phyloP scores from a whole-genome alignment of 768 basidiomycete genomes.

The Udeniomyces megalosporus region DNA sequence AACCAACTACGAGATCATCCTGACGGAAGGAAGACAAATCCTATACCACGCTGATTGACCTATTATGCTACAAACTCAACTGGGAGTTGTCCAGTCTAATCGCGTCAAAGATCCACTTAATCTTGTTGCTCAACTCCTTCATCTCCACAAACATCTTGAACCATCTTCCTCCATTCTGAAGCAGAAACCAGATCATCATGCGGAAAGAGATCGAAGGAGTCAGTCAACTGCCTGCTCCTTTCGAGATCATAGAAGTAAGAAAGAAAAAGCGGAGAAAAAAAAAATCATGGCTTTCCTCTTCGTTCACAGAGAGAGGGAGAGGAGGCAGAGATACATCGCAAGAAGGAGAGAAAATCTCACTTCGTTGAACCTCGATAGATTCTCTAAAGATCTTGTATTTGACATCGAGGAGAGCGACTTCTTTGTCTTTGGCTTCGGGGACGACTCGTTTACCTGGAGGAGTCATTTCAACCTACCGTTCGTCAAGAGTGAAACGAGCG shows the following conservation, averaged over 20 bases:
- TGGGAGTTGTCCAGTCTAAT: no score
- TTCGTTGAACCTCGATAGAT: slow-evolving; percentile 68
- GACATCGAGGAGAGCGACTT: slow-evolving; percentile 61
- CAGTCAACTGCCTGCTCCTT: no score
- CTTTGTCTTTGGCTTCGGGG: slow-evolving; percentile 43
- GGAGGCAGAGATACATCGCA: neutral
- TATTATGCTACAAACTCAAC: no score
- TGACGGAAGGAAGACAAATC: no score
- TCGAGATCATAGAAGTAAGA: no score
- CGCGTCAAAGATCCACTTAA: no score
- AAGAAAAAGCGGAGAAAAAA: no score
- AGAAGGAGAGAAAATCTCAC: slow-evolving; percentile 41
- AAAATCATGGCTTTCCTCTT: no score
- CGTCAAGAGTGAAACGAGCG: neutral
- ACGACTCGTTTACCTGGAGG: slow-evolving; percentile 55
- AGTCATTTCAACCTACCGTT: slow-evolving; percentile 95
- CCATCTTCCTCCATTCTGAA: slow-evolving; percentile 4
- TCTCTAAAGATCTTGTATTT: slow-evolving; percentile 92
- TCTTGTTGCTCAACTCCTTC: neutral
- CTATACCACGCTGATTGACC: no score
- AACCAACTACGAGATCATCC: no score
- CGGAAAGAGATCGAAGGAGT: no score
- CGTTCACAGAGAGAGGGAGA: neutral
- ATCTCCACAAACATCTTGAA: slow-evolving; percentile 1
- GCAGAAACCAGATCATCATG: no score